Evolutionary conservation across 2,329 filamentous ascomycete species (phyloP).

Genomic region (Colletotrichum endophyticum): DNA sequence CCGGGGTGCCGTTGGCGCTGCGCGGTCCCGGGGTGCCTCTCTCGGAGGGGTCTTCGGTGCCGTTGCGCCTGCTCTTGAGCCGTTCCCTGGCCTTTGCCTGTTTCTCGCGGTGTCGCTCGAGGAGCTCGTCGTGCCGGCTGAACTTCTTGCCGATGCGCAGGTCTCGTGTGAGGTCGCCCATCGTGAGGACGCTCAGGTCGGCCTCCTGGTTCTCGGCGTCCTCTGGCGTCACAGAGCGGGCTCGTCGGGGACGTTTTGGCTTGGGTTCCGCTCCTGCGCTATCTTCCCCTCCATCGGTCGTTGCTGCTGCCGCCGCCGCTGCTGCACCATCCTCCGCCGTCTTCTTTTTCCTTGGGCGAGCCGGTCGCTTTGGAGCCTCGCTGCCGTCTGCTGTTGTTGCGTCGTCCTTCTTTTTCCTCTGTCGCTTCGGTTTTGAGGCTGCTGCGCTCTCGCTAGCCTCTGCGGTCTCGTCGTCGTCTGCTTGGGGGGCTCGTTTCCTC

Average conservation of each 20-base stretch:
- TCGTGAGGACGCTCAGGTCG: constrained; percentile 70
- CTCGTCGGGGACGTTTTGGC: constrained; percentile 28
- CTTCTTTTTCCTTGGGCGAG: constrained; percentile 23
- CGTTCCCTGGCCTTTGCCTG: constrained; percentile 38
- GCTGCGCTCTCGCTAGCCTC: background rate
- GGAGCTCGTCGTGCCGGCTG: constrained; percentile 74
- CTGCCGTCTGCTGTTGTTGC: constrained; percentile 1
- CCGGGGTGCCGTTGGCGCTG: background rate
- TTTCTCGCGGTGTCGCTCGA: constrained; percentile 64
- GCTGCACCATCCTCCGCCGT: constrained; percentile 11
- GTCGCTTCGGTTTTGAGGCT: constrained; percentile 18
- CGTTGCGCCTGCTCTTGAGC: constrained; percentile 29
- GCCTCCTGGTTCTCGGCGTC: constrained; percentile 67
- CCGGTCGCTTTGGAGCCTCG: constrained; percentile 4
- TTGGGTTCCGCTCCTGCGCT: background rate
- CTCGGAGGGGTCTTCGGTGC: constrained; percentile 24
- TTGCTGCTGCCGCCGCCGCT: background rate
- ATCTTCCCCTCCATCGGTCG: background rate
- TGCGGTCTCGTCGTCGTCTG: constrained; percentile 8
- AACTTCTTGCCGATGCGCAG: constrained; percentile 77
- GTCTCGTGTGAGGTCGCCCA: constrained; percentile 75
- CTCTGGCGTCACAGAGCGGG: constrained; percentile 63
- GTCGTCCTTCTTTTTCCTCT: constrained; percentile 13
- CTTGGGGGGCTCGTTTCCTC: constrained; percentile 7
- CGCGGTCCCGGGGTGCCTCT: constrained; percentile 12